A percentile compares a stretch with the other conserved stretches of the same genome.
These are phyloP conservation scores for Elymus sibiricus DNA, from an alignment of 176 grass and related monocot species.

Conservation along the genomic window DNA sequence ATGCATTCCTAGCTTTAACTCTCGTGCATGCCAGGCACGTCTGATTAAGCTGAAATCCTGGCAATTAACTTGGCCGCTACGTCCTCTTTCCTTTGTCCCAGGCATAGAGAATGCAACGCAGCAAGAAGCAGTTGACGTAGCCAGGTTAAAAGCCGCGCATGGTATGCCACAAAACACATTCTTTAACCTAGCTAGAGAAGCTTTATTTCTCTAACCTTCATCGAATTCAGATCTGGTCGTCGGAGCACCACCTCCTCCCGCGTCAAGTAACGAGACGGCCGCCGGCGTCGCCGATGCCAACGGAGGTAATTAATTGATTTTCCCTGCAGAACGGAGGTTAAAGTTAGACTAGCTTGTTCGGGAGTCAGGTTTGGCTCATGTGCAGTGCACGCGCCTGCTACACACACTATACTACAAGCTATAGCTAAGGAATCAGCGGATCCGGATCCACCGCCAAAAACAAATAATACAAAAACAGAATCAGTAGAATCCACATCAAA, in stretches of 20 bases:
- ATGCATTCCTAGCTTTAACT: not conserved
- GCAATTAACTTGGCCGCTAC: not conserved
- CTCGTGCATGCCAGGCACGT: not conserved
- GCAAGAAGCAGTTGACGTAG: not conserved
- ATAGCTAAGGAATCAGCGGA: not conserved
- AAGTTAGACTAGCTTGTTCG: not conserved
- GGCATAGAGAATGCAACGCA: constrained; percentile 5
- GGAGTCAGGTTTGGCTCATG: not conserved
- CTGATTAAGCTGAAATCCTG: not conserved
- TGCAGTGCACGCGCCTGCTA: not conserved
- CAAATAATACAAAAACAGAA: not conserved
- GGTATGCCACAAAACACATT: not conserved
- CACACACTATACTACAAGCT: not conserved
- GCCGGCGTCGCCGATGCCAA: not conserved
- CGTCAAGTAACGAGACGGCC: not conserved
- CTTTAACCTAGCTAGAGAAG: not conserved
- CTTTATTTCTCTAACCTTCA: not conserved
- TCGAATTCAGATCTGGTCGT: constrained; percentile 3
- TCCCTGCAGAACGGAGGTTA: not conserved
- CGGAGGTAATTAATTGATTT: not conserved
- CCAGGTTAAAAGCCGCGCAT: not conserved
- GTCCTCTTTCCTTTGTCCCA: not conserved
- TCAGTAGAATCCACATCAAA: not conserved
- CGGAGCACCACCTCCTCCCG: not conserved
- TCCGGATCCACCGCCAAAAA: not conserved